Conservation (phyloP, 192 early-diverging fungal species). For the Coemansia sp. region DNA sequence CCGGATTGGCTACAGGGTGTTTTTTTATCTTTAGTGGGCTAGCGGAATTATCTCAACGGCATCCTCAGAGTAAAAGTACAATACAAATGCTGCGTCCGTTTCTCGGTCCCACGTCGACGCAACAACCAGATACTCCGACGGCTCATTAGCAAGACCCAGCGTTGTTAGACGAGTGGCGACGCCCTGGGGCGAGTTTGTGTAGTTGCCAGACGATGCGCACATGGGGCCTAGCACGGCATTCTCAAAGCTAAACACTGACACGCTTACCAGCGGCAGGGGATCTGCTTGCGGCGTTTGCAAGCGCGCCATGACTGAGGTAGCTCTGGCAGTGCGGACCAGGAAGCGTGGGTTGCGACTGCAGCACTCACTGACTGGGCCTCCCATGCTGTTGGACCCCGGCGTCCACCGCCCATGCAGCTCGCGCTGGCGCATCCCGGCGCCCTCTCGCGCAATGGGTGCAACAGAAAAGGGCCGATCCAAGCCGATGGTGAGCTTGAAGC, state of each 20-base stretch:
- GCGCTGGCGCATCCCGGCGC: constrained; percentile 66
- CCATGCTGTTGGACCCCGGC: constrained; percentile 60
- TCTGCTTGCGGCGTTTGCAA: constrained; percentile 67
- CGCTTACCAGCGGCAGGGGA: constrained; percentile 65
- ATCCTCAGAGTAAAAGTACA: constrained; percentile 51
- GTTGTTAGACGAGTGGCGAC: constrained; percentile 26
- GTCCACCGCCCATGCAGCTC: constrained; percentile 55
- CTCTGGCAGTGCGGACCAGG: constrained; percentile 56
- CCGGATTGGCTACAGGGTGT: background rate
- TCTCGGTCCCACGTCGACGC: constrained; percentile 43
- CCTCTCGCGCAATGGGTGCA: constrained; percentile 67
- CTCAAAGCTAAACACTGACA: constrained; percentile 63
- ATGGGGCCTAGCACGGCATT: constrained; percentile 16
- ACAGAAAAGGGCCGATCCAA: constrained; percentile 56
- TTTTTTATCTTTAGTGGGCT: background rate
- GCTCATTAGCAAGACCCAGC: constrained; percentile 16
- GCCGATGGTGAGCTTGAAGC: constrained; percentile 66
- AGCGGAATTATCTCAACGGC: constrained; percentile 28
- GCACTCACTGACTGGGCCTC: constrained; percentile 56
- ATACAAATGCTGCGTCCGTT: constrained; percentile 31
- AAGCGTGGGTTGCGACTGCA: constrained; percentile 69
- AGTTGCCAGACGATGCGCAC: constrained; percentile 46
- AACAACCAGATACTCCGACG: constrained; percentile 41
- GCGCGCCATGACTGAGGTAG: constrained; percentile 64
- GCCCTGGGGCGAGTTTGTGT: constrained; percentile 52